phyloP scores from a whole-genome alignment of 1,139 yeast genomes.

The Kodamaea fungicola region DNA sequence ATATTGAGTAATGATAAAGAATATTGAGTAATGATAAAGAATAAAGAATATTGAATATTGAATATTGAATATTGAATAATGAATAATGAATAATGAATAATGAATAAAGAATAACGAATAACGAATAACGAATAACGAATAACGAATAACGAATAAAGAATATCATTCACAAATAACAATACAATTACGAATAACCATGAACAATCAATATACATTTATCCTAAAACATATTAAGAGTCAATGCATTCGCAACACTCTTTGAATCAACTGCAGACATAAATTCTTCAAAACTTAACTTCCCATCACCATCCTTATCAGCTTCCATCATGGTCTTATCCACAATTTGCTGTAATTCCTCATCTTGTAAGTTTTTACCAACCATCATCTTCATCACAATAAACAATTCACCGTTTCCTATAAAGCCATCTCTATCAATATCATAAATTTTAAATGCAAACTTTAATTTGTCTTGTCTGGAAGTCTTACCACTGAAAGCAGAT shows the following conservation, averaged over 20 bases:
- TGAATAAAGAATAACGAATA: no score
- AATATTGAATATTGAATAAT: no score
- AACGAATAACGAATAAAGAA: no score
- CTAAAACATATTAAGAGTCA: slow-evolving; percentile 48
- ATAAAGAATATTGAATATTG: no score
- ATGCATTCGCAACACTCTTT: slow-evolving; percentile 57
- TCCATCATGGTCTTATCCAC: slow-evolving; percentile 96
- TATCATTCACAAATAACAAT: no score
- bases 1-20: no score
- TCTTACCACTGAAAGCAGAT: slow-evolving; percentile 88
- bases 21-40: no score
- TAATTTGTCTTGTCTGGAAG: slow-evolving; percentile 78
- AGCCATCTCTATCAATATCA: slow-evolving; percentile 95
- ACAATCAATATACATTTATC: no score
- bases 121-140: no score
- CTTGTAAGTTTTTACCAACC: slow-evolving; percentile 91
- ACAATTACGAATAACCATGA: no score
- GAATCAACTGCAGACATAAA: slow-evolving; percentile 73
- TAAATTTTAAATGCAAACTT: slow-evolving; percentile 89
- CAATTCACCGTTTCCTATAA: slow-evolving; percentile 89
- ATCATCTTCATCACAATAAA: slow-evolving; percentile 91
- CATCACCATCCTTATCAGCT: slow-evolving; percentile 90
- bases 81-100: no score
- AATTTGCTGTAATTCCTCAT: slow-evolving; percentile 86
- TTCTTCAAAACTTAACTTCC: slow-evolving; percentile 81